Base-by-base conservation (phyloP, 75 land plant species). In the Cunninghamia lanceolata region DNA sequence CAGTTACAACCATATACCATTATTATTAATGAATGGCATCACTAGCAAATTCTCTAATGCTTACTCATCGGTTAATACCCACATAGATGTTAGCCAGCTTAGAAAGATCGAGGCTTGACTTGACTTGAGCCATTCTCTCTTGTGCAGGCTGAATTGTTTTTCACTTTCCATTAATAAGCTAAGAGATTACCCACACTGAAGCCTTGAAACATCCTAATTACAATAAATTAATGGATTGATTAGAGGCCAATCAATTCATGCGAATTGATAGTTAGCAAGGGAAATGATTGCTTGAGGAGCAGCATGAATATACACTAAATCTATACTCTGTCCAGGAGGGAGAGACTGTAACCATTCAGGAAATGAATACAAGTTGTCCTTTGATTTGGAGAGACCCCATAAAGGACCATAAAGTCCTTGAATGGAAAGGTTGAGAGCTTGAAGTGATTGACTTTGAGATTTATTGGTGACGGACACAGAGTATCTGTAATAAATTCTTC, bases 221-320 rank as follows among this genome's bases (percentile, higher is more conserved):
- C 36, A 11, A 63, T 63, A 34, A 34, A 78, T 7, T 78, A 21
- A 39, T 39, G 81, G 81, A 40, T 78, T 40, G 25, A 40, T 36
- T 17, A 46, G n/a, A 78, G 28, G 46, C 45, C 21, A 28, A 40
- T 42, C 45, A 78, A 40, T 19, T 39, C 81, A 78, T 19, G 45
- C 3, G 38, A 73, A 73, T 34, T 78, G 81, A 25, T 42, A 78
- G 28, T 78, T 78, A 78, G 46, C n/a, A 78, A 89, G 84, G n/a
- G 81, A 63, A 28, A 89, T 84, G 4, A 52, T 85, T 13, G 90
- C 90, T 66, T 36, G 38, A 28, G 84, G 74, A 14, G 85, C 70
- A 30, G 81, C 70, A 54, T 91, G 92, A n/a, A 91, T 85, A 50
- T 91, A 91, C 19, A 89, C 86, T 82, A 87, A 89, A n/a, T 21